These are phyloP conservation scores for Speleostelium caveatum DNA, from an alignment of 78 protist species.

Conservation along the genomic window DNA sequence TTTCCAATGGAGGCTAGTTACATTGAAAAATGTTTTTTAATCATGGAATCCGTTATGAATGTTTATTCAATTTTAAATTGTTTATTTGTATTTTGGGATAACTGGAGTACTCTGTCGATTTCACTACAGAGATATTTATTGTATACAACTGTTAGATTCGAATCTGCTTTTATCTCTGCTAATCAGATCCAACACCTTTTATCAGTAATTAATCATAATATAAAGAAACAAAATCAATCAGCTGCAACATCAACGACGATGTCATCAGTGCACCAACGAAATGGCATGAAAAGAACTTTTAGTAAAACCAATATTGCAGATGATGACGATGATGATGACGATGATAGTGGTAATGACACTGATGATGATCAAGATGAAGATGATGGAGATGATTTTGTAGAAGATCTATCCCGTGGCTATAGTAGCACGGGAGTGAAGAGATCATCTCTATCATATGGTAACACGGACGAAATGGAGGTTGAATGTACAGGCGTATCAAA, in stretches of 20 bases:
- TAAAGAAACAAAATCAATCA: slow-evolving; percentile 2
- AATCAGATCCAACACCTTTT: slow-evolving; percentile 9
- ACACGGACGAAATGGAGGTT: too few relatives aligned
- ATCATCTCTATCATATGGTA: neutral
- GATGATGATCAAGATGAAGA: neutral
- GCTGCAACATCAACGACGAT: too few relatives aligned
- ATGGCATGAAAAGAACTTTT: too few relatives aligned
- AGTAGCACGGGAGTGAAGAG: neutral
- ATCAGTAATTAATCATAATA: slow-evolving; percentile 1
- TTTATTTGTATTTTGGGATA: slow-evolving; percentile 38
- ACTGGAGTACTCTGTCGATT: neutral
- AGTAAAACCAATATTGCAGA: neutral
- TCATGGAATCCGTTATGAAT: slow-evolving; percentile 53
- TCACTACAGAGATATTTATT: slow-evolving; percentile 19
- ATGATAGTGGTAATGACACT: neutral
- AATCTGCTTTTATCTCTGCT: slow-evolving; percentile 19
- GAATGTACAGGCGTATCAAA: too few relatives aligned
- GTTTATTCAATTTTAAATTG: slow-evolving; percentile 32
- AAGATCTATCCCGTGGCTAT: neutral
- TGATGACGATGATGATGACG: neutral
- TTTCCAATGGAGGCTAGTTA: slow-evolving; percentile 14
- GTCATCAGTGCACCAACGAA: too few relatives aligned
- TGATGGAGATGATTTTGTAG: neutral
- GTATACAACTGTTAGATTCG: slow-evolving; percentile 31
- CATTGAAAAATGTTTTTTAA: slow-evolving; percentile 37